Evolutionary conservation across 2,329 filamentous ascomycete species (phyloP), one percentile per base, ranked within the genome.

Genomic region (Alternaria sp.): DNA sequence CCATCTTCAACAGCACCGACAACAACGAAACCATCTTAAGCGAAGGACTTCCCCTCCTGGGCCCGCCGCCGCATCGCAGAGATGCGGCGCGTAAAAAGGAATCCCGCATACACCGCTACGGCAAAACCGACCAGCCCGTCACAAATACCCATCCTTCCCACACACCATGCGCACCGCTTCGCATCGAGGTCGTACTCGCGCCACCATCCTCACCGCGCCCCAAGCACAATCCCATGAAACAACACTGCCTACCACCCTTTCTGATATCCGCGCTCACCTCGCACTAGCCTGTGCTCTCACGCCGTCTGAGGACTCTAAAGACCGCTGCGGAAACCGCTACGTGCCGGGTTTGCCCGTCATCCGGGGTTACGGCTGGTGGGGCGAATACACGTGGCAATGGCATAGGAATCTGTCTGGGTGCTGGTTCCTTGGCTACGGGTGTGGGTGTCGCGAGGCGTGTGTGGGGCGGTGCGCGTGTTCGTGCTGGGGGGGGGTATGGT

Each of bases 331-430:
- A 4, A 13, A 13, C 33, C 29, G 23, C 21, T 40, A 42, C 2
- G 37, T 54, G 3, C 51, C 60, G 3, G 23, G 31, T 11, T 49
- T 53, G 29, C 51, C 45, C 3, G 3, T 6, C 14, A 54, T 59
- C 9, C 2, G 11, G n/a, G 48, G 40, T 17, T 63, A 49, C 54
- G 13, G 14, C 3, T 65, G 56, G 51, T 63, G 60, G 34, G 54
- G 39, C 11, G 57, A 55, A 7, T 59, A 51, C 26, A 39, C 21
- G 2, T 63, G 62, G 61, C 51, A 58, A 33, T 65, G 61, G 58
- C 63, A 62, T 33, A 51, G 61, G 5, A 60, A 64, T 14, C 5
- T 31, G 23, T 58, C 49, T 39, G 63, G 61, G 5, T 64, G 58
- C 24, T 62, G 58, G 52, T 28, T 46, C 2, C 45, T 62, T 4